A percentile compares a stretch with the other conserved stretches of the same genome.
phyloP scores from a whole-genome alignment of 108 stramenopile species.

The Aurantiochytrium sp. region DNA sequence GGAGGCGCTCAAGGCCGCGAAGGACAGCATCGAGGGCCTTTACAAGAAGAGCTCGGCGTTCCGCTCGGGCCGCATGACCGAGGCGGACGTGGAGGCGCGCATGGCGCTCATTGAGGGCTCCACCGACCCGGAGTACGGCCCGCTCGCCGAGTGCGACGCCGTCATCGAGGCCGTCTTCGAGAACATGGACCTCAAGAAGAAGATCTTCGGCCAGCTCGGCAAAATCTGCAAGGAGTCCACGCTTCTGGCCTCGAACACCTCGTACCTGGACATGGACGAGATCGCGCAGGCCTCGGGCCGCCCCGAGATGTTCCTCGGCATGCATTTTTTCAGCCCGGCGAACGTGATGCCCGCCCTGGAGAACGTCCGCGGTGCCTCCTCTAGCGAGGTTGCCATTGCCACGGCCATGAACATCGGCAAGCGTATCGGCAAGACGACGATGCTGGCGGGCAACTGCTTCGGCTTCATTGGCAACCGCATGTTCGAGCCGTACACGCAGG shows the following conservation, averaged over 20 bases:
- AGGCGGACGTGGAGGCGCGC: background rate
- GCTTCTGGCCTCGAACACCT: conserved; percentile 73
- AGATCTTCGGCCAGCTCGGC: conserved; percentile 72
- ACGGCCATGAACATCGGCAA: conserved; percentile 69
- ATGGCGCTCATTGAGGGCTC: background rate
- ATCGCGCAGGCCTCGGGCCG: conserved; percentile 61
- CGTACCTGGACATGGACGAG: conserved; percentile 84
- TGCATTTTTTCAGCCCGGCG: conserved; percentile 94
- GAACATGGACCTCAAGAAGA: conserved; percentile 80
- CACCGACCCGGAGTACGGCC: conserved; percentile 40
- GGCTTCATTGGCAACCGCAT: conserved; percentile 96
- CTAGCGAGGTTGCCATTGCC: conserved; percentile 61
- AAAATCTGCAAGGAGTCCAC: conserved; percentile 56
- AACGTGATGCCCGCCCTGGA: conserved; percentile 90
- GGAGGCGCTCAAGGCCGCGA: conserved; percentile 42
- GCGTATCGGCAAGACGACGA: conserved; percentile 78
- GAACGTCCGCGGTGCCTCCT: conserved; percentile 70
- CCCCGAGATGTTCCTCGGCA: conserved; percentile 69
- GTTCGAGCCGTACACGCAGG: conserved; percentile 74
- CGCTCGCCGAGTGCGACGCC: conserved; percentile 59
- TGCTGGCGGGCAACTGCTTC: conserved; percentile 90
- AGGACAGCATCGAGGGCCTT: conserved; percentile 11
- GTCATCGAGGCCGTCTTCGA: conserved; percentile 96
- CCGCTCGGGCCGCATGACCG: conserved; percentile 40
- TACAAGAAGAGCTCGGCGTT: conserved; percentile 37